Evolutionary conservation across 768 basidiomycete genomes (phyloP).

Genomic region (Xerocomus spinulosus): DNA sequence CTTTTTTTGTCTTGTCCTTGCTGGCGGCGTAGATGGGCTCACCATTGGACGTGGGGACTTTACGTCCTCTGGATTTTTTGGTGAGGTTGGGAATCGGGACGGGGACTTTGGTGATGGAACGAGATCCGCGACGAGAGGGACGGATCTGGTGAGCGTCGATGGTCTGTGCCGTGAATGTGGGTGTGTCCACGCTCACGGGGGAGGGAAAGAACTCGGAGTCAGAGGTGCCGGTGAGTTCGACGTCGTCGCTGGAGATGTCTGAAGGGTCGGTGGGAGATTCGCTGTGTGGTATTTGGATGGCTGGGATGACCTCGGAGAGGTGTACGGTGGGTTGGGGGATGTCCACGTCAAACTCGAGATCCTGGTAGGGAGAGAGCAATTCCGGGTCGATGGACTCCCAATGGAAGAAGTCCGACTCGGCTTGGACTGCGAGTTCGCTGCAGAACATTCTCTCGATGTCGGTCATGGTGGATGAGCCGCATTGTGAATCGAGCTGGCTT

Average conservation of each 20-base stretch:
- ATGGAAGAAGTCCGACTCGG: not conserved
- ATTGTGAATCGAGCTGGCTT: slow-evolving; percentile 10
- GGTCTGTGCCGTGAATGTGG: slow-evolving; percentile 1
- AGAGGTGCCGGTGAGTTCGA: slow-evolving; percentile 15
- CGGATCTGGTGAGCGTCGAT: not conserved
- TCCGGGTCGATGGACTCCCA: slow-evolving; percentile 3
- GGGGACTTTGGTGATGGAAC: slow-evolving; percentile 31
- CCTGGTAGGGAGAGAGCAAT: not conserved
- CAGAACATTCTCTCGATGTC: slow-evolving; percentile 25
- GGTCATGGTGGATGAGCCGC: slow-evolving; percentile 17
- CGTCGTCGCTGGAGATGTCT: slow-evolving; percentile 19
- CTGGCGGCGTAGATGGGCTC: slow-evolving; percentile 21
- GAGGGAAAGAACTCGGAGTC: slow-evolving; percentile 23
- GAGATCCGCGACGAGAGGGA: slow-evolving; percentile 22
- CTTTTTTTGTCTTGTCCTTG: slow-evolving; percentile 32
- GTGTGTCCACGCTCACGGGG: slow-evolving; percentile 9
- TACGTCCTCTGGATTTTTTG: slow-evolving; percentile 46
- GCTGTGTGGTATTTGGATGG: slow-evolving; percentile 7
- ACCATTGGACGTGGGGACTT: slow-evolving; percentile 40
- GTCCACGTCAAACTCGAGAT: not conserved
- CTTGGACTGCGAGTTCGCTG: slow-evolving; percentile 15
- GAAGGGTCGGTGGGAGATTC: slow-evolving; percentile 3
- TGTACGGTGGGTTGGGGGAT: slow-evolving; percentile 20
- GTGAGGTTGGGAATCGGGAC: slow-evolving; percentile 46
- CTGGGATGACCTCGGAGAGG: slow-evolving; percentile 19